Conservation (phyloP, 768 basidiomycete species). For the Leucogyrophana mollusca region DNA sequence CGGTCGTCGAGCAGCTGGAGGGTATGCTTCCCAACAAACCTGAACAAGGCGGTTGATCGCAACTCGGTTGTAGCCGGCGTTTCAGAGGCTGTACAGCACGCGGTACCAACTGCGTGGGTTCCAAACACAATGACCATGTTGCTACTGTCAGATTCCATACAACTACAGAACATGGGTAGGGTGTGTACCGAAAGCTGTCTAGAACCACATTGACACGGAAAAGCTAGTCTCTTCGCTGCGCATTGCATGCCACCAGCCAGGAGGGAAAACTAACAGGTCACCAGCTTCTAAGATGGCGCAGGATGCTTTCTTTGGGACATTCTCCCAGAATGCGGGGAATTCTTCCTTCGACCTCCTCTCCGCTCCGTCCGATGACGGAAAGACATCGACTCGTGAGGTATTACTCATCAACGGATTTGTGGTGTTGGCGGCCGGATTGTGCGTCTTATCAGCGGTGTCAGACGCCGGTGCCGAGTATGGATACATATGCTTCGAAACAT, state of each 20-base stretch:
- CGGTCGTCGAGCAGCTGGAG: conserved; percentile 12
- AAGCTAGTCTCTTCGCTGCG: conserved; percentile 78
- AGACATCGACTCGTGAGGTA: conserved; percentile 83
- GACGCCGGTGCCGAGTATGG: conserved; percentile 35
- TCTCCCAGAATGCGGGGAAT: conserved; percentile 53
- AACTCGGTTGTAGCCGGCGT: conserved; percentile 27
- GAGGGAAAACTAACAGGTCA: conserved; percentile 86
- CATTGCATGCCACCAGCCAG: conserved; percentile 96
- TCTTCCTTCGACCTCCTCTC: conserved; percentile 18
- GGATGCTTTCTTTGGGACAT: conserved; percentile 60
- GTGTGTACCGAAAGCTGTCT: conserved; percentile 17
- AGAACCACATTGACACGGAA: conserved; percentile 93
- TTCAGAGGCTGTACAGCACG: conserved; percentile 18
- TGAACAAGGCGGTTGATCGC: conserved; percentile 12
- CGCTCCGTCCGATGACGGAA: conserved; percentile 32
- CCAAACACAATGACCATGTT: conserved; percentile 15
- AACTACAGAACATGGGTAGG: neutral
- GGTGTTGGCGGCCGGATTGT: conserved; percentile 39
- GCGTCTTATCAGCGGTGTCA: conserved; percentile 13
- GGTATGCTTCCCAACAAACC: conserved; percentile 19
- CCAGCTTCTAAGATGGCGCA: conserved; percentile 71
- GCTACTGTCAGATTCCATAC: neutral
- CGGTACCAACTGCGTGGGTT: conserved; percentile 10
- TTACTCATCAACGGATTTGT: conserved; percentile 62
- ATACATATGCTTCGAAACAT: conserved; percentile 56